Base-by-base conservation (phyloP, 2,329 filamentous ascomycete species). In the Neoscytalidium dimidiatum region DNA sequence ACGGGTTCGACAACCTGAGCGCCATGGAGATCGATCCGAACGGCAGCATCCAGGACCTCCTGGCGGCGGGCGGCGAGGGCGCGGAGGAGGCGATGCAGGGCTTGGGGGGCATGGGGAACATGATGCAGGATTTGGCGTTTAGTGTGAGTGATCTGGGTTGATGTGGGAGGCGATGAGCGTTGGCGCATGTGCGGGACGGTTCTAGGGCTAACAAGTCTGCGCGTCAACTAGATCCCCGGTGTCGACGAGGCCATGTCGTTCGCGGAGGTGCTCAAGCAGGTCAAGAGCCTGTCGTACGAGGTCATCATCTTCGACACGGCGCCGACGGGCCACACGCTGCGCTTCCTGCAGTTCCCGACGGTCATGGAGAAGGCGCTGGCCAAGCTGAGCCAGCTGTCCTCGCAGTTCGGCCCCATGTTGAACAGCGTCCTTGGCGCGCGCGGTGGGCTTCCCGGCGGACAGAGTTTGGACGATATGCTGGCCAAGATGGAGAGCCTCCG, bases 221-320 rank as follows among this genome's bases (percentile, higher is more conserved):
- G 19, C 3, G 21, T 4, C 4, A 13, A 17, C 31, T 41, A 96
- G 92, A 99, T 99, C 68, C 95, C 95, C 19, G 95, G 95, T 81
- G 96, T 99, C 68, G 95, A 99, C 77, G 95, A 99, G 81, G 95
- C 95, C 78, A 99, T 99, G 95, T 97, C 94, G 65, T 99, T 99
- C 76, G 95, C 95, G 77, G 95, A 99, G 83, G 95, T 99, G 69
- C 86, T 99, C 74, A 99, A 99, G 81, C 95, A 99, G 81, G 95
- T 99, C 82, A 98, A 98, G 82, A 96, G 92, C 44, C 91, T 98
- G 76, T 96, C 93, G 57, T 99, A 99, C 86, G 95, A 98, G 79
- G 92, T 94, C 74, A 98, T 99, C 82, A 92, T 99, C 79, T 99
- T 99, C 86, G 95, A 99, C 80, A 99, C 95, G 35, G 95, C 95